These are phyloP conservation scores for Saxispiralis lemnorum DNA, from an alignment of 495 filamentous ascomycete genomes.

Conservation along the genomic window DNA sequence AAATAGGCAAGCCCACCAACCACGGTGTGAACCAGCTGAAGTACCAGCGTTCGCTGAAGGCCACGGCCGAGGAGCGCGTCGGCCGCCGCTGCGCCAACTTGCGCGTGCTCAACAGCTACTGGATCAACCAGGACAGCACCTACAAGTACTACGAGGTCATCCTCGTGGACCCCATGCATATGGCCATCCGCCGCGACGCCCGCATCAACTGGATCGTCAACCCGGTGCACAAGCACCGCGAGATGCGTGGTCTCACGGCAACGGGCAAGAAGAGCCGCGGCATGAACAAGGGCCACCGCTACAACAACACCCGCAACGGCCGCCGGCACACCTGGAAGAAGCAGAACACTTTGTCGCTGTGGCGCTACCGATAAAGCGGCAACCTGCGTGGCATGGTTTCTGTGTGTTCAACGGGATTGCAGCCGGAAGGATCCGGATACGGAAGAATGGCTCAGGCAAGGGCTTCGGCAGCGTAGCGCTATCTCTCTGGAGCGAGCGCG, in stretches of 20 bases:
- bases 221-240: slow-evolving; percentile 99
- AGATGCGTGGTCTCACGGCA: slow-evolving; percentile 85
- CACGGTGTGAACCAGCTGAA: slow-evolving; percentile 99
- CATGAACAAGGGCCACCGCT: slow-evolving; percentile 94
- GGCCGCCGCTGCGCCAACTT: slow-evolving; percentile 96
- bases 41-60: slow-evolving; percentile 95
- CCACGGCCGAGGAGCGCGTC: slow-evolving; percentile 98
- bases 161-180: slow-evolving; percentile 98
- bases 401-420: too few species aligned
- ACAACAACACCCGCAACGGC: slow-evolving; percentile 91
- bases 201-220: slow-evolving; percentile 99
- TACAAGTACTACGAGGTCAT: slow-evolving; percentile 99
- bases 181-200: slow-evolving; percentile 95
- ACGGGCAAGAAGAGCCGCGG: slow-evolving; percentile 98
- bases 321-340: slow-evolving; percentile 98
- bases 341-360: slow-evolving; percentile 93
- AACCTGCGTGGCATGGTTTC: too few species aligned
- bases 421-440: too few species aligned
- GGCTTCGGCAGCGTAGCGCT: too few species aligned
- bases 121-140: slow-evolving; percentile 99
- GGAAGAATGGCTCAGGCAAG: too few species aligned
- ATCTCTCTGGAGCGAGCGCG: too few species aligned
- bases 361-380: slow-evolving; percentile 52
- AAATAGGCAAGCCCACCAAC: slow-evolving; percentile 94
- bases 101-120: slow-evolving; percentile 99